Conservation (phyloP, 2,329 filamentous ascomycete species). For the Talaromyces sp. region DNA sequence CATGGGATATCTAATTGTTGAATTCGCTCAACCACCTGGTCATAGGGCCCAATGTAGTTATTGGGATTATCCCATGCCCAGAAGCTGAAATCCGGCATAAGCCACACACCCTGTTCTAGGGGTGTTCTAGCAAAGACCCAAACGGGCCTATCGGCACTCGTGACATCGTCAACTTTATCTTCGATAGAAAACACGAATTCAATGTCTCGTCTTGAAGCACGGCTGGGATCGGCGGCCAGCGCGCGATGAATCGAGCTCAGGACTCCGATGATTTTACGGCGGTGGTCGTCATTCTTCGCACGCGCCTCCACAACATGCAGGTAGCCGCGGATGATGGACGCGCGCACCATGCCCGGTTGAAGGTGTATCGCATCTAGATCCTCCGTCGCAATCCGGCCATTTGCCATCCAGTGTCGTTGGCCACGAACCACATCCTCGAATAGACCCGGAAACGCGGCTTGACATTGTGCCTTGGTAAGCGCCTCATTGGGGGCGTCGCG, state of each 20-base stretch:
- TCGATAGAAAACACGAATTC: slow-evolving; percentile 52
- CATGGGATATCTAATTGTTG: slow-evolving; percentile 32
- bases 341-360: slow-evolving; percentile 38
- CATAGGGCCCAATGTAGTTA: slow-evolving; percentile 40
- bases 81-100: slow-evolving; percentile 58
- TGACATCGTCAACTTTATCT: slow-evolving; percentile 48
- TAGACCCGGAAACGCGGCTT: slow-evolving; percentile 38
- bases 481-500: slow-evolving; percentile 37
- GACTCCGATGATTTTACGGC: slow-evolving; percentile 43
- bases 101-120: slow-evolving; percentile 49
- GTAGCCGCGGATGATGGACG: slow-evolving; percentile 36
- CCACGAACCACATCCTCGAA: slow-evolving; percentile 41
- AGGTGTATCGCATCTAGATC: slow-evolving; percentile 34
- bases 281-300: slow-evolving; percentile 40
- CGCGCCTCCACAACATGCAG: slow-evolving; percentile 35
- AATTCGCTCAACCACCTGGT: slow-evolving; percentile 39
- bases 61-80: slow-evolving; percentile 51
- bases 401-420: slow-evolving; percentile 30
- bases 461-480: slow-evolving; percentile 33
- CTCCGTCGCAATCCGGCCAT: slow-evolving; percentile 27
- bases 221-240: slow-evolving; percentile 43
- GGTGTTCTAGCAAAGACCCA: slow-evolving; percentile 48
- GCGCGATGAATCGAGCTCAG: slow-evolving; percentile 54
- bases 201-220: slow-evolving; percentile 42
- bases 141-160: slow-evolving; percentile 37